Evolutionary conservation across 768 basidiomycete genomes (phyloP).

Genomic region (Phlebiopsis gigantea): DNA sequence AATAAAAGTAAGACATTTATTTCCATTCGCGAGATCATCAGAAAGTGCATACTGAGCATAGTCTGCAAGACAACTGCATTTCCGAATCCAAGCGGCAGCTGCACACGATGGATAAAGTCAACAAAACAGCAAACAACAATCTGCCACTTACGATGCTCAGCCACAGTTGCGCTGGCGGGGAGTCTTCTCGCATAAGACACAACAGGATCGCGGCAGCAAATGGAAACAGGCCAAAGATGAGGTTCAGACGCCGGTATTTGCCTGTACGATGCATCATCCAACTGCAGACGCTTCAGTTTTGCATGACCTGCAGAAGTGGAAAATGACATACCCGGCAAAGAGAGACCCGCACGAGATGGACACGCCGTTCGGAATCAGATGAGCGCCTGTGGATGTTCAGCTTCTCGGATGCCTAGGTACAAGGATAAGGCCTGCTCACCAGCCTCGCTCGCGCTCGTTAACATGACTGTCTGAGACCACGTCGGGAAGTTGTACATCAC

Average conservation of each 20-base stretch:
- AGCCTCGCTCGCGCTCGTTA: constrained; percentile 62
- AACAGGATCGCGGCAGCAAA: constrained; percentile 50
- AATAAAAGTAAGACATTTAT: constrained; percentile 1
- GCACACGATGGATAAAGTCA: not conserved
- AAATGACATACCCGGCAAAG: constrained; percentile 46
- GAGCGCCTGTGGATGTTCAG: constrained; percentile 37
- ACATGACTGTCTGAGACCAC: constrained; percentile 78
- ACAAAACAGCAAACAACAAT: not conserved
- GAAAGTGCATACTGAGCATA: constrained; percentile 47
- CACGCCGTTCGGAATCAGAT: constrained; percentile 56
- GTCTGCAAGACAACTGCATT: constrained; percentile 69
- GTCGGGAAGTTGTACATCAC: constrained; percentile 79
- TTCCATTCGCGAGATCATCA: not conserved
- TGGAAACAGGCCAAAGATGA: constrained; percentile 59
- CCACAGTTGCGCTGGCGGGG: constrained; percentile 47
- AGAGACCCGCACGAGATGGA: constrained; percentile 58
- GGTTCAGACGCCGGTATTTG: constrained; percentile 53
- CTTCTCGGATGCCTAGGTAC: not conserved
- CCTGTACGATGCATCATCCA: constrained; percentile 65
- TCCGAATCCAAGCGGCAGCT: constrained; percentile 72
- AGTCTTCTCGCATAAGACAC: constrained; percentile 43
- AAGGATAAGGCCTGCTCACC: constrained; percentile 44
- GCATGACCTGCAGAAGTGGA: not conserved
- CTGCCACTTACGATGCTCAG: constrained; percentile 47
- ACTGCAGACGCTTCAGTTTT: constrained; percentile 13